A percentile compares a stretch with the other conserved stretches of the same genome.
phyloP scores from a whole-genome alignment of 345 rosid genomes.

The Murraya paniculata region DNA sequence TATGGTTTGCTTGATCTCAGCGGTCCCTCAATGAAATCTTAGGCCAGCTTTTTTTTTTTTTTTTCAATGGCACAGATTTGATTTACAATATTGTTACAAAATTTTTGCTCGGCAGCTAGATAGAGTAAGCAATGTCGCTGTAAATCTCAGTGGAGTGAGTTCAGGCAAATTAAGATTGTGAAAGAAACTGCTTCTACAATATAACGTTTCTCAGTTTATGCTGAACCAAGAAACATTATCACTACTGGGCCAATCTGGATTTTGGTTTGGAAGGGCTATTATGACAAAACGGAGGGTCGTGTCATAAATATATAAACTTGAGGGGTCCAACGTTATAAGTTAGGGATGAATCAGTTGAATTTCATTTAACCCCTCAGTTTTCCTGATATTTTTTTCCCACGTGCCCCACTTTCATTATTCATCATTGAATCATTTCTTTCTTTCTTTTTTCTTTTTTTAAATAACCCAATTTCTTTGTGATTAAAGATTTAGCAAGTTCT shows the following conservation, averaged over 20 bases:
- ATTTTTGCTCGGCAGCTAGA: background rate
- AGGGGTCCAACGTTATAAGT: background rate
- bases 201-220: background rate
- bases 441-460: too few species aligned
- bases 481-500: background rate
- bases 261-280: background rate
- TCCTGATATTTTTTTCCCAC: background rate
- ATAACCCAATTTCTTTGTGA: too few species aligned
- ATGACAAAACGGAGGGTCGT: background rate
- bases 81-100: background rate
- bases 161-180: background rate
- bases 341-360: too few species aligned
- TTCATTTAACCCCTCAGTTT: background rate
- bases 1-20: background rate
- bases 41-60: background rate
- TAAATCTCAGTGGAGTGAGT: background rate
- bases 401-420: too few species aligned
- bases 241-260: too few species aligned
- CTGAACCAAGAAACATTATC: background rate
- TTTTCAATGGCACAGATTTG: background rate
- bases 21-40: conserved; percentile 8
- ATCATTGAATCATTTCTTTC: background rate
- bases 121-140: background rate
- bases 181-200: background rate
- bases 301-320: too few species aligned